A percentile compares a stretch with the other conserved stretches of the same genome.
These are phyloP conservation scores for Cymbopogon flexuosus DNA, from an alignment of 202 grass and related monocot genomes.

Conservation along the genomic window DNA sequence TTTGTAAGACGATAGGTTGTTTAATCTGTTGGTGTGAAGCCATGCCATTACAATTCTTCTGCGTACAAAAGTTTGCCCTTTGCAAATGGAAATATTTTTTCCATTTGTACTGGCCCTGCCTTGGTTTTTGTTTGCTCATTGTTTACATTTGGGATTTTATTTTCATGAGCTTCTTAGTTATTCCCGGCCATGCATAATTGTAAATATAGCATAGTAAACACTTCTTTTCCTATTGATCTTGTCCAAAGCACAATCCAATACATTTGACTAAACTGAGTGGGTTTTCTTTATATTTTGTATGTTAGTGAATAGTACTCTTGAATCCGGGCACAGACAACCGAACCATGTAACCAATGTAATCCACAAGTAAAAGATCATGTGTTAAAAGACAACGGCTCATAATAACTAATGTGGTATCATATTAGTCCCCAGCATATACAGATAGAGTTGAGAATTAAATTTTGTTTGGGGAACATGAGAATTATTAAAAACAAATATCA, in stretches of 20 bases:
- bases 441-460: background rate
- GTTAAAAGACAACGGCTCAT: background rate
- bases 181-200: background rate
- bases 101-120: background rate
- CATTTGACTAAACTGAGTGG: background rate
- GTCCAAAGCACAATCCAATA: background rate
- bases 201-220: background rate
- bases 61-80: background rate
- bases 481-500: background rate
- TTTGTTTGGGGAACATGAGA: background rate
- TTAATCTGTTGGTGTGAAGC: background rate
- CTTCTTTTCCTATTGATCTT: background rate
- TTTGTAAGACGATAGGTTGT: background rate
- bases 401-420: background rate
- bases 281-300: background rate
- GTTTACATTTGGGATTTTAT: background rate
- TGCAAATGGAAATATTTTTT: background rate
- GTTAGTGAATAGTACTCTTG: constrained; percentile 21
- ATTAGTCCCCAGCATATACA: background rate
- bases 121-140: background rate
- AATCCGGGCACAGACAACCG: background rate
- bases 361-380: background rate
- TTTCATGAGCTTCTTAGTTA: background rate
- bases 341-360: background rate
- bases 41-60: background rate